phyloP scores from a whole-genome alignment of 345 rosid species.

The Pelargonium nanum region DNA sequence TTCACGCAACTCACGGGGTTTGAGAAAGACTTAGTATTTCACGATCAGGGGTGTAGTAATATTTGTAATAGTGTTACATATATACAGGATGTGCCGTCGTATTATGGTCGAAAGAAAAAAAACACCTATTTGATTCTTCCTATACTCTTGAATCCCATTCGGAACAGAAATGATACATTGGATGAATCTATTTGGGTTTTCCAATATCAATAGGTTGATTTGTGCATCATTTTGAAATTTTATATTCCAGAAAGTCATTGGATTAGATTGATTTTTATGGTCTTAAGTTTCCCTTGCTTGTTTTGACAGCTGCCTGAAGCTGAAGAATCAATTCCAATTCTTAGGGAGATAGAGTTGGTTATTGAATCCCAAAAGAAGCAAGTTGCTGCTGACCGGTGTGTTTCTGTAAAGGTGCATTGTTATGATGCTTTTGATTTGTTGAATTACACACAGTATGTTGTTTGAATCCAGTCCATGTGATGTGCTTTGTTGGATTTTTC shows the following conservation, averaged over 20 bases:
- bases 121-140: no score
- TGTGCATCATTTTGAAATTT: neutral
- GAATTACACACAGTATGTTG: conserved; percentile 6
- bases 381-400: conserved; percentile 50
- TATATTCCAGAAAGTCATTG: neutral
- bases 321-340: conserved; percentile 20
- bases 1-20: no score
- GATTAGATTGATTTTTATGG: neutral
- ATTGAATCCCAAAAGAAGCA: conserved; percentile 60
- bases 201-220: no score
- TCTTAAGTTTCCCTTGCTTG: neutral
- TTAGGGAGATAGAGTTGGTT: conserved; percentile 39
- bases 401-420: conserved; percentile 46
- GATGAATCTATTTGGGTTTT: no score
- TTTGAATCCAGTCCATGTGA: conserved; percentile 2
- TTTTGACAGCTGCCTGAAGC: conserved; percentile 17
- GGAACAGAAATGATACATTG: no score
- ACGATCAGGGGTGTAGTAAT: no score
- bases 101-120: no score
- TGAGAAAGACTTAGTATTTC: no score
- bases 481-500: neutral
- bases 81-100: no score
- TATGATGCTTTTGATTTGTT: neutral
- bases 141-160: no score
- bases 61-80: no score